Evolutionary conservation across 1,139 yeast species (phyloP).

Genomic region (Torulaspora pretoriensis): DNA sequence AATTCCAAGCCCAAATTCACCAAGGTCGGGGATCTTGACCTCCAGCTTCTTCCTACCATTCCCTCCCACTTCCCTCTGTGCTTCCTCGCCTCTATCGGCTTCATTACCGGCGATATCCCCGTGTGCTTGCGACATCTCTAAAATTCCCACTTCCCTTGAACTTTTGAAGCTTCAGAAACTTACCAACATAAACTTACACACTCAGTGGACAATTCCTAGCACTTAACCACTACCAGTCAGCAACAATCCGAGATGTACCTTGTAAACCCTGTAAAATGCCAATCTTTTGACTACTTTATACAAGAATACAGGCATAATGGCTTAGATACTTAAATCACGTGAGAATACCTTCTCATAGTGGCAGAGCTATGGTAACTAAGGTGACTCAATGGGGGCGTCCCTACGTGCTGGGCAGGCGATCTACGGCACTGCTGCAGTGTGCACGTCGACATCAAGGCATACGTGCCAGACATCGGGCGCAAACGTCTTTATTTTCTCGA

Average conservation of each 20-base stretch:
- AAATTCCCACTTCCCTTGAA: neutral
- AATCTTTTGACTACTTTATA: neutral
- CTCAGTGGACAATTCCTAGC: neutral
- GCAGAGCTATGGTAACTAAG: neutral
- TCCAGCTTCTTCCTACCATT: constrained; percentile 1
- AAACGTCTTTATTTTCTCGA: constrained; percentile 69
- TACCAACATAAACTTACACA: constrained; percentile 1
- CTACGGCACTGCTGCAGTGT: neutral
- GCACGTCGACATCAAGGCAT: constrained; percentile 50
- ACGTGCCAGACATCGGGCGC: constrained; percentile 87
- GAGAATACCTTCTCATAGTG: neutral
- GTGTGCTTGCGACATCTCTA: constrained; percentile 10
- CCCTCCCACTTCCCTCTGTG: neutral
- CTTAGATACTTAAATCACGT: neutral
- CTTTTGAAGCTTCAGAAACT: neutral
- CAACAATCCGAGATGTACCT: neutral
- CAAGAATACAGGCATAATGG: neutral
- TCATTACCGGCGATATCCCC: constrained; percentile 9
- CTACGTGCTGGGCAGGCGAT: neutral
- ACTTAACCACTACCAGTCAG: neutral
- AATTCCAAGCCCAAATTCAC: constrained; percentile 4
- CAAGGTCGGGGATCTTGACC: constrained; percentile 4
- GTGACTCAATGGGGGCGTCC: neutral
- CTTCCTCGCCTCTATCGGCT: constrained; percentile 6
- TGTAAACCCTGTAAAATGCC: neutral